Conservation (phyloP, 352 stramenopile genomes). For the Globisporangium spinosum region DNA sequence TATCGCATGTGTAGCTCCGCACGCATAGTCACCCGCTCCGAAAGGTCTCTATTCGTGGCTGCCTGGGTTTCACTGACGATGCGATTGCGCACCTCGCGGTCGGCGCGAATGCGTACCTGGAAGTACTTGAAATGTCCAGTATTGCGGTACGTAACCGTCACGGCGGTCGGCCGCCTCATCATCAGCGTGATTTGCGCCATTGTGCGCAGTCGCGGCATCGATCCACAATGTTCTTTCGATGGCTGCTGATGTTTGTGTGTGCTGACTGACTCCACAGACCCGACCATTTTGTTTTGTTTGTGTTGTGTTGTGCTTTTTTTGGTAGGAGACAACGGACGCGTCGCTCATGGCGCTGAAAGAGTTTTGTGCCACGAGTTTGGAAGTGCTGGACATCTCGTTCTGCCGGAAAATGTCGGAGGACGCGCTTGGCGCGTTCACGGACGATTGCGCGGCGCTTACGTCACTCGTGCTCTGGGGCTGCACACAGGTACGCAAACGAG, state of each 20-base stretch:
- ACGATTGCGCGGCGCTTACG: slow-evolving; percentile 38
- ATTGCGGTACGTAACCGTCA: slow-evolving; percentile 42
- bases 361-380: slow-evolving; percentile 40
- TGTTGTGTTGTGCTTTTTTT: slow-evolving; percentile 4
- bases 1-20: slow-evolving; percentile 31
- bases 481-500: slow-evolving; percentile 42
- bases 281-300: background rate
- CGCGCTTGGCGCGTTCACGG: slow-evolving; percentile 55
- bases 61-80: slow-evolving; percentile 51
- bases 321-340: slow-evolving; percentile 53
- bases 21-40: slow-evolving; percentile 45
- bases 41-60: slow-evolving; percentile 57
- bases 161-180: background rate
- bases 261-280: background rate
- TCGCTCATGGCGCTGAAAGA: slow-evolving; percentile 47
- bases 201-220: background rate
- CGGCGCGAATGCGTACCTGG: slow-evolving; percentile 50
- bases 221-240: background rate
- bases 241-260: background rate
- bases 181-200: background rate
- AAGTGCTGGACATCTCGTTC: slow-evolving; percentile 71
- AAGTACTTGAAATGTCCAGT: slow-evolving; percentile 72
- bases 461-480: slow-evolving; percentile 69
- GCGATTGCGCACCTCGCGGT: slow-evolving; percentile 57
- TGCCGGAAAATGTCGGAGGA: slow-evolving; percentile 70